Percentiles rank a stretch among this genome's conserved stretches.
Conservation (phyloP, 1,284 basidiomycete genomes). For the Trametes versicolor region DNA sequence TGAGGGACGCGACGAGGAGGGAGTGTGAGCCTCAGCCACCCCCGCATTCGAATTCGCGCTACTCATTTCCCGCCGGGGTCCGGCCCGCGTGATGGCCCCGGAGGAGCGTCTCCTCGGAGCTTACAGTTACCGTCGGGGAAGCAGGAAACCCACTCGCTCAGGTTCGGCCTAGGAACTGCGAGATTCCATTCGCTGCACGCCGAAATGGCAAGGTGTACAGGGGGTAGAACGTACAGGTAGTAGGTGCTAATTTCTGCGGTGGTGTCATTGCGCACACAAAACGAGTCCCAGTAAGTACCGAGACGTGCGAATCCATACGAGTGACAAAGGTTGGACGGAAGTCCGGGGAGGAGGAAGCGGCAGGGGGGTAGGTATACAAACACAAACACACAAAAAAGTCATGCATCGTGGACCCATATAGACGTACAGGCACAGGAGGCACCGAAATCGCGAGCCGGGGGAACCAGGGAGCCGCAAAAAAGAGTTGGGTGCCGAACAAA, state of each 20-base stretch:
- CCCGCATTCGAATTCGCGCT: slow-evolving; percentile 22
- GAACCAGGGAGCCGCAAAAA: neutral
- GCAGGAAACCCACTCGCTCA: neutral
- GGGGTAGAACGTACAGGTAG: slow-evolving; percentile 25
- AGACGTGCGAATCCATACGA: neutral
- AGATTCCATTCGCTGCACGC: slow-evolving; percentile 28
- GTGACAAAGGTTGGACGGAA: neutral
- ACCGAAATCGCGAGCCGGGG: slow-evolving; percentile 13
- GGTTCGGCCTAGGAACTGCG: neutral
- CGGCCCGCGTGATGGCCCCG: slow-evolving; percentile 25
- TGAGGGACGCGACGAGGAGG: neutral
- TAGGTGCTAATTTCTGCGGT: slow-evolving; percentile 1
- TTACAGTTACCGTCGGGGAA: neutral
- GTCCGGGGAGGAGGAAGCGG: neutral
- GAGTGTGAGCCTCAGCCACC: slow-evolving; percentile 16
- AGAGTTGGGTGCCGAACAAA: neutral
- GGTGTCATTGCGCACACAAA: slow-evolving; percentile 14
- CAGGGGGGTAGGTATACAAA: slow-evolving; percentile 14
- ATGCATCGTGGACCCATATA: slow-evolving; percentile 16
- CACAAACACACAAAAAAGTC: slow-evolving; percentile 17
- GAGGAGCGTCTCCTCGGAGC: slow-evolving; percentile 10
- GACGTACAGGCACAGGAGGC: slow-evolving; percentile 13
- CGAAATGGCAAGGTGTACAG: slow-evolving; percentile 17
- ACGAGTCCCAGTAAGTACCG: neutral
- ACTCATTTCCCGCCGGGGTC: neutral